Base-by-base conservation (phyloP, 1,284 basidiomycete species). In the Ceratobasidium sp. region DNA sequence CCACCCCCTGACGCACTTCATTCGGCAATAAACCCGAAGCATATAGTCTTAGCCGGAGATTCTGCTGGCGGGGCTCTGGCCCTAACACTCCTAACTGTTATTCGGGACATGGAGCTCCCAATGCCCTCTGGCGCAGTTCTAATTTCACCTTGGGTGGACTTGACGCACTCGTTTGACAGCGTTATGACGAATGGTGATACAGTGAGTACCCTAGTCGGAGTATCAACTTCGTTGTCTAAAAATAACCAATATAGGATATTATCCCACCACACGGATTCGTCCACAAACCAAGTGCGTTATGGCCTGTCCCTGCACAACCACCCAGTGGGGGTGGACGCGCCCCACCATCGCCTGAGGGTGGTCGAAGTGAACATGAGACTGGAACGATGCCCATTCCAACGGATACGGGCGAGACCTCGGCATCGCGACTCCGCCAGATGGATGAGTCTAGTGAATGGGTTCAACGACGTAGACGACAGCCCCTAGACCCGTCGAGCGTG, bases 31-130 rank as follows among this genome's bases (percentile, higher is more conserved):
- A 84, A 90, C 67, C 95, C 96, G 0, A 83, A 83, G 0, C 87
- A 89, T 72, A 90, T 98, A 52, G 84, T 98, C 9, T 78, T 97
- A 46, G 88, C 89, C 0, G 97, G 97, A 0, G 95, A 97, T 78
- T 96, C 93, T 27, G 96, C 97, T 0, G 97, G 97, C 3, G 97
- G 95, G 2, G 95, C 94, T 0, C 80, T 98, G 13, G 84, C 86
- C 0, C 80, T 98, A 58, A 90, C 94, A 0, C 80, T 98, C 19
- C 82, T 99, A 1, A 70, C 50, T 11, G 23, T 66, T 29, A 84
- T 99, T 41, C 89, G 97, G 2, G 97, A 99, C 77, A 80, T 85
- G 1, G 87, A 85, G 0, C 80, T 97, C 25, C 93, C 93, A 5
- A 57, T 64, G 44, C 70, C 72, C 33, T 56, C 72, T 8, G 72